These are phyloP conservation scores for Mucor indicus DNA, from an alignment of 371 early-diverging fungal species.

Conservation along the genomic window DNA sequence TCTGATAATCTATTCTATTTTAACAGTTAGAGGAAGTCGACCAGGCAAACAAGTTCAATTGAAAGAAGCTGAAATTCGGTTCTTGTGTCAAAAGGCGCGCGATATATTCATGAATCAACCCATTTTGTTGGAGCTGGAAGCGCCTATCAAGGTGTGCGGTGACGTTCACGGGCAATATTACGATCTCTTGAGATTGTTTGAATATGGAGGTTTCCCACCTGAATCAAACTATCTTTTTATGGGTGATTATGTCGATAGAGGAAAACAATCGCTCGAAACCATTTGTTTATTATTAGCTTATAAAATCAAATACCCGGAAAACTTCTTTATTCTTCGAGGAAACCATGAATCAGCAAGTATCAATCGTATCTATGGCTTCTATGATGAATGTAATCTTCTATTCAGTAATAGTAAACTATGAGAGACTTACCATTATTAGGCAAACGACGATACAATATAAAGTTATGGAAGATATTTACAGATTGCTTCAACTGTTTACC, in stretches of 20 bases:
- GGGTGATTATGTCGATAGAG: constrained; percentile 96
- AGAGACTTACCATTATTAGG: too few species aligned
- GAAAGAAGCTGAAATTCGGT: constrained; percentile 80
- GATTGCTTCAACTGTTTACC: constrained; percentile 98
- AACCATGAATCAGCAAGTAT: constrained; percentile 94
- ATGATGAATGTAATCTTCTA: constrained; percentile 83
- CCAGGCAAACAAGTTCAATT: constrained; percentile 84
- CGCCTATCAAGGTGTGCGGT: constrained; percentile 93
- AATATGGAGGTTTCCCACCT: constrained; percentile 90
- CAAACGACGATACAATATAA: constrained; percentile 87
- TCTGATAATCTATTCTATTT: background rate
- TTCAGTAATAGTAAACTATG: too few species aligned
- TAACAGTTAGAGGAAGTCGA: constrained; percentile 85
- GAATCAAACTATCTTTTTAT: constrained; percentile 89
- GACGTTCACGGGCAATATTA: constrained; percentile 88
- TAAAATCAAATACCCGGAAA: constrained; percentile 94
- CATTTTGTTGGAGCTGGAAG: constrained; percentile 88
- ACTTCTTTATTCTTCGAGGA: constrained; percentile 94
- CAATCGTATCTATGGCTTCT: constrained; percentile 98
- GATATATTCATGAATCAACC: constrained; percentile 93
- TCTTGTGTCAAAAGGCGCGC: constrained; percentile 80
- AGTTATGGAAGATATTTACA: constrained; percentile 97
- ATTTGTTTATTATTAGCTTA: constrained; percentile 77
- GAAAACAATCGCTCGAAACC: constrained; percentile 82
- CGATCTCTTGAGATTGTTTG: constrained; percentile 89